Base-by-base conservation (phyloP, 164 flowering plant species). In the Vitis rupestris region DNA sequence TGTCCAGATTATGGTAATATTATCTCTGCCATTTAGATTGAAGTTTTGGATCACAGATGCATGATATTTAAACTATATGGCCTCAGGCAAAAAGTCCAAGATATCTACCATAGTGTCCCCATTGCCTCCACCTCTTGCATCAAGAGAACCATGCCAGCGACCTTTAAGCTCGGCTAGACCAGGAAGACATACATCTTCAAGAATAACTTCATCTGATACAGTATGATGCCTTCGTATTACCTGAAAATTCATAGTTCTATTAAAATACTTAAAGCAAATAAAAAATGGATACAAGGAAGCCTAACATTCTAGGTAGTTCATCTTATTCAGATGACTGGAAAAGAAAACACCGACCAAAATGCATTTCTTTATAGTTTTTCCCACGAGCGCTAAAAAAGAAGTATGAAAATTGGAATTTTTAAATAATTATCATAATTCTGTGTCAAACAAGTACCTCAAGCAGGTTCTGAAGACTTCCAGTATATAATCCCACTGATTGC, bases 61-160 rank as follows among this genome's bases (percentile, higher is more conserved):
- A 47, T 17, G 61, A 62, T 54, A 44, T 66, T n/a, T 67, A 13
- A 15, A 30, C 6, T 50, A 5, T 10, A 17, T 48, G 10, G n/a
- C 12, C 50, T 13, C 3, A 19, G 50, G 64, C 15, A 64, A 57
- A 31, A 16, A 59, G 15, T 14, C 13, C 53, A 52, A 69, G 53
- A 67, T 70, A 23, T 30, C 51, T 82, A 90, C 97, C 96, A 86
- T 80, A 30, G 98, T 95, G 80, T 95, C 99, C 53, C 99, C 97
- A 82, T 95, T 93, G 85, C 99, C 98, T 74, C 99, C 99, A 74
- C 99, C 99, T 78, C 97, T 93, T 66, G 99, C 98, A 85, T 91
- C 99, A 76, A 95, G 87, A 72, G 93, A 91, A 59, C 97, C 99
- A 82, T 70, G 87, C 99, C 99, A 95, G 50, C 75, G 87, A 67